phyloP scores from a whole-genome alignment of 1,284 basidiomycete genomes.

The Malassezia equina region DNA sequence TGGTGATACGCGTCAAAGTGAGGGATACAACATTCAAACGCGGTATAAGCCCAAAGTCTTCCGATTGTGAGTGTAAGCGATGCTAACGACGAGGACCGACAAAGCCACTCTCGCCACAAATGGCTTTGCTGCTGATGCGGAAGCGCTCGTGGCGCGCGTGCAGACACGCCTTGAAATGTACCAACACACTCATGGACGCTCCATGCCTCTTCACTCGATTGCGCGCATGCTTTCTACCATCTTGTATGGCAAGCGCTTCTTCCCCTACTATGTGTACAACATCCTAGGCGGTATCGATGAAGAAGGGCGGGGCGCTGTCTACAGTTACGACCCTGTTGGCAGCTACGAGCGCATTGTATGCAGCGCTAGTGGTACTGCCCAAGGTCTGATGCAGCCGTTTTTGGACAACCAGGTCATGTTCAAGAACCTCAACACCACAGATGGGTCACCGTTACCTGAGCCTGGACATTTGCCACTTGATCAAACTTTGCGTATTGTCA shows the following conservation, averaged over 20 bases:
- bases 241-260: slow-evolving; percentile 46
- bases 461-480: slow-evolving; percentile 38
- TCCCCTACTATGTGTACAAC: slow-evolving; percentile 48
- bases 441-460: slow-evolving; percentile 28
- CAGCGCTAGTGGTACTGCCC: slow-evolving; percentile 43
- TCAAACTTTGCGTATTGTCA: slow-evolving; percentile 37
- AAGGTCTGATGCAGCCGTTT: slow-evolving; percentile 46
- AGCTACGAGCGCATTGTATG: slow-evolving; percentile 45
- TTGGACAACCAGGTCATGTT: slow-evolving; percentile 48
- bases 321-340: slow-evolving; percentile 46
- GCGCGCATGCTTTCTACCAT: slow-evolving; percentile 46
- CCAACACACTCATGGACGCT: slow-evolving; percentile 38
- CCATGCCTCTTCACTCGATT: slow-evolving; percentile 45
- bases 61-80: slow-evolving; percentile 23
- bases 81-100: slow-evolving; percentile 24
- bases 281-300: slow-evolving; percentile 47
- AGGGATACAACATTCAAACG: slow-evolving; percentile 47
- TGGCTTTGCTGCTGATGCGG: slow-evolving; percentile 45
- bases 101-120: slow-evolving; percentile 43
- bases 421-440: slow-evolving; percentile 37
- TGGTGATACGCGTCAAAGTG: slow-evolving; percentile 43
- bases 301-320: slow-evolving; percentile 45
- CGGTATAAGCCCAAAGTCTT: slow-evolving; percentile 48
- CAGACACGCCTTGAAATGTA: slow-evolving; percentile 44
- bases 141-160: slow-evolving; percentile 38